phyloP scores from a whole-genome alignment of 352 stramenopile species.

The Aphanomyces stellatus region DNA sequence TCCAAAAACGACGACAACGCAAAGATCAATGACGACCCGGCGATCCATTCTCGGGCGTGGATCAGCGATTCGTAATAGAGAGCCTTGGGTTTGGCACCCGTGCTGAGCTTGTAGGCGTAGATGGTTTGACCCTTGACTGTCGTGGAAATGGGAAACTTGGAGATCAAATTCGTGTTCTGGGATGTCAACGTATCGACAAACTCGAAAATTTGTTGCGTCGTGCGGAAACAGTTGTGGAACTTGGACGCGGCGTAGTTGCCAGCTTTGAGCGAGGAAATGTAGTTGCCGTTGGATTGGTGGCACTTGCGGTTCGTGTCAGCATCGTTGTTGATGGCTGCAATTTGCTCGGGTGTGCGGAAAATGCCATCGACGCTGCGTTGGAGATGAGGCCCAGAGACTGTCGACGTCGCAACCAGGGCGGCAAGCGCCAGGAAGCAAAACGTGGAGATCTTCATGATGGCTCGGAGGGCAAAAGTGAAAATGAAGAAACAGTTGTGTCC shows the following conservation, averaged over 20 bases:
- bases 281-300: neutral
- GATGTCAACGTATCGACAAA: conserved; percentile 25
- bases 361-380: neutral
- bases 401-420: too few relatives aligned
- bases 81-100: conserved; percentile 24
- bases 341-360: neutral
- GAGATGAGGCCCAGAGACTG: too few relatives aligned
- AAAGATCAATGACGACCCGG: conserved; percentile 24
- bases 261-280: neutral
- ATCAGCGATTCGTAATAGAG: conserved; percentile 27
- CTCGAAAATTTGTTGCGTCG: conserved; percentile 20
- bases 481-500: too few relatives aligned
- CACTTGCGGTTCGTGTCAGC: neutral
- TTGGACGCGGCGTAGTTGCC: conserved; percentile 23
- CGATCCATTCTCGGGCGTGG: conserved; percentile 29
- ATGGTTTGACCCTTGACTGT: conserved; percentile 25
- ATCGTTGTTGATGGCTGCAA: neutral
- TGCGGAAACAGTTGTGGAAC: conserved; percentile 31
- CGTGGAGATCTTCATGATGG: too few relatives aligned
- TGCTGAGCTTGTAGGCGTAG: conserved; percentile 27
- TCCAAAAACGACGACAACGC: conserved; percentile 27
- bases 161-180: conserved; percentile 18
- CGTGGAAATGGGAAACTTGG: conserved; percentile 27
- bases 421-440: too few relatives aligned
- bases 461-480: too few relatives aligned